Base-by-base conservation (phyloP, 2,329 filamentous ascomycete species). In the Dothistroma pini region DNA sequence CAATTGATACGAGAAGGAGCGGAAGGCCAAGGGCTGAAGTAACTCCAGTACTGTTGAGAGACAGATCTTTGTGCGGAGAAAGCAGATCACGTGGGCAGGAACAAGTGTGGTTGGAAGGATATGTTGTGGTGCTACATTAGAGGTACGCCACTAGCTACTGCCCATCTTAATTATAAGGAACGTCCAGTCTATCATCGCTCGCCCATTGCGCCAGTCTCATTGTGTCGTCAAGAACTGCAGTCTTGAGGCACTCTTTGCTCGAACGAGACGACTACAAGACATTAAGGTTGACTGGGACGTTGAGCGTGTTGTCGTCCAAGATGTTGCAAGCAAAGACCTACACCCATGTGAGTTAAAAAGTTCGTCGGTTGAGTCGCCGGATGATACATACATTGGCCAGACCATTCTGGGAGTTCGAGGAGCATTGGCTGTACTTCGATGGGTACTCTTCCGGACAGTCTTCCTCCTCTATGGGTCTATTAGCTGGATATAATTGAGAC, bases 281-380 rank as follows among this genome's bases (percentile, higher is more conserved):
- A 22, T 10, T 14, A 19, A 55, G 11, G 34, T 34, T 55, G 34
- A 55, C 35, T 22, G 53, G 53, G 2, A 55, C 5, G 21, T 29
- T 44, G 21, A 55, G 31, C 2, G 0, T 5, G 53, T 55, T 55
- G 32, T n/a, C 11, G 34, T 44, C 25, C 32, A 55, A 34, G 25
- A 55, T 29, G 34, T 55, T 25, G 53, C 53, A 55, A 22, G 44
- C 10, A 16, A 41, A 34, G 25, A 55, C 34, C 53, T 55, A 19
- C 2, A 32, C 12, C 12, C 12, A 16, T 7, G 51, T 54, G 14
- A 54, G 51, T 29, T 5, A 35, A 12, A 8, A 5, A 35, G 9
- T 4, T 11, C 51, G 14, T 41, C 11, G 8, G 21, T 8, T 44
- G 3, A 11, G 16, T n/a, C 2, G 1, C 1, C 12, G 14, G 4